Base-by-base conservation (phyloP, 768 basidiomycete species). In the Pleurotus citrinopileatus region DNA sequence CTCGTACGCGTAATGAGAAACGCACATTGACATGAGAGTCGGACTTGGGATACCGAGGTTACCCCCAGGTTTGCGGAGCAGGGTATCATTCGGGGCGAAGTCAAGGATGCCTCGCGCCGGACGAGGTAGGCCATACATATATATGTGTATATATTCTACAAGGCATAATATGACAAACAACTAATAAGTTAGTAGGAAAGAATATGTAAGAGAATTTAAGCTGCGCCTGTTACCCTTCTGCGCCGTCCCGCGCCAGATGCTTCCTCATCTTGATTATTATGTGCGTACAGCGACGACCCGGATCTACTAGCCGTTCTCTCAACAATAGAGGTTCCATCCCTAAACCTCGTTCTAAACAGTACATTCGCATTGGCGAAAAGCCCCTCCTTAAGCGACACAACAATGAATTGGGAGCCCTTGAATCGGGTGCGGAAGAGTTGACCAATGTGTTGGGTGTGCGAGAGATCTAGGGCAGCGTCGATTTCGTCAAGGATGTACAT, bases 401-500 rank as follows among this genome's bases (percentile, higher is more conserved):
- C 97, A 63, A 98, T 97, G 73, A 98, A 99, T 67, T 99, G 97
- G 13, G 89, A 90, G 37, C 96, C 96, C 72, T 94, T 95, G 81
- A 99, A 99, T 15, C 97, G 84, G 44, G 89, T 96, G 37, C 89
- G 82, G 83, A 99, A 98, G n/a, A 98, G 82, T 60, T 94, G 92
- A 26, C 96, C 97, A 56, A 99, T 98, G 69, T 99, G 93, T 63
- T 98, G 94, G 1, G 93, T 96, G 61, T 96, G 94, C 25, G 93
- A 95, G 10, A 98, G 74, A 70, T 99, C 97, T 23, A 98, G 81
- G 6, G 96, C 96, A 0, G 97, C 95, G 68, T 98, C 97, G 58
- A 99, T 96, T 71, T 99, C 97, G 71, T 99, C 97, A 7, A 99
- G 82, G 65, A 99, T 99, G 70, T 98, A 98, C 93, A 98, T 94